Conservation (phyloP, 495 filamentous ascomycete species). For the Astrothelium macrocarpum region DNA sequence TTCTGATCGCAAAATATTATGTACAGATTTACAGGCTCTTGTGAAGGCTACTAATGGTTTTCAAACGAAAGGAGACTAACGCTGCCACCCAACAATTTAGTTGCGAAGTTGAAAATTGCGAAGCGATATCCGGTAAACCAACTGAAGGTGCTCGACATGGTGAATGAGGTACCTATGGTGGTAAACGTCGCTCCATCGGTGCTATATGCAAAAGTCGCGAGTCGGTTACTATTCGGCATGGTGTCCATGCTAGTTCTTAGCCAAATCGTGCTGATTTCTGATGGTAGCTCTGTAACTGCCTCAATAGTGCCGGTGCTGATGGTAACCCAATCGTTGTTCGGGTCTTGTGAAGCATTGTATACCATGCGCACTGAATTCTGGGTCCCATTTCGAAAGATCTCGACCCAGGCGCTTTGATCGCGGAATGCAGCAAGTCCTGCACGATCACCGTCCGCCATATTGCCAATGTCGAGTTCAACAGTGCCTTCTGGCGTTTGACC, state of each 20-base stretch:
- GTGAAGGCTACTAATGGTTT: not conserved
- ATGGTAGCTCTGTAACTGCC: slow-evolving; percentile 22
- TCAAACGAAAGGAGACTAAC: slow-evolving; percentile 32
- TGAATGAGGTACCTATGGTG: slow-evolving; percentile 33
- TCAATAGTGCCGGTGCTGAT: slow-evolving; percentile 32
- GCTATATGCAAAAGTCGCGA: slow-evolving; percentile 43
- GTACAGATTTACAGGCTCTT: too few relatives aligned
- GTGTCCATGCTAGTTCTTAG: slow-evolving; percentile 37
- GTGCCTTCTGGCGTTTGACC: slow-evolving; percentile 40
- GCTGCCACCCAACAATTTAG: slow-evolving; percentile 40
- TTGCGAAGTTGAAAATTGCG: slow-evolving; percentile 51
- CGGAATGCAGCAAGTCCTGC: slow-evolving; percentile 43
- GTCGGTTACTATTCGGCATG: slow-evolving; percentile 28
- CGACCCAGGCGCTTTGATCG: slow-evolving; percentile 45
- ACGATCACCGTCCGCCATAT: slow-evolving; percentile 43
- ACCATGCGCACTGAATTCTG: slow-evolving; percentile 25
- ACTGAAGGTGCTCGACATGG: slow-evolving; percentile 38
- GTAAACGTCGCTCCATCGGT: slow-evolving; percentile 39
- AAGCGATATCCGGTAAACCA: slow-evolving; percentile 50
- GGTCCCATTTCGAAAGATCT: slow-evolving; percentile 29
- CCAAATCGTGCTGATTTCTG: slow-evolving; percentile 28
- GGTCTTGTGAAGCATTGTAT: slow-evolving; percentile 15
- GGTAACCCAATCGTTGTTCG: slow-evolving; percentile 35
- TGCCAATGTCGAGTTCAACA: slow-evolving; percentile 37
- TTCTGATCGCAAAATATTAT: too few relatives aligned